These are phyloP conservation scores for Xylaria curta DNA, from an alignment of 495 filamentous ascomycete species.

Conservation along the genomic window DNA sequence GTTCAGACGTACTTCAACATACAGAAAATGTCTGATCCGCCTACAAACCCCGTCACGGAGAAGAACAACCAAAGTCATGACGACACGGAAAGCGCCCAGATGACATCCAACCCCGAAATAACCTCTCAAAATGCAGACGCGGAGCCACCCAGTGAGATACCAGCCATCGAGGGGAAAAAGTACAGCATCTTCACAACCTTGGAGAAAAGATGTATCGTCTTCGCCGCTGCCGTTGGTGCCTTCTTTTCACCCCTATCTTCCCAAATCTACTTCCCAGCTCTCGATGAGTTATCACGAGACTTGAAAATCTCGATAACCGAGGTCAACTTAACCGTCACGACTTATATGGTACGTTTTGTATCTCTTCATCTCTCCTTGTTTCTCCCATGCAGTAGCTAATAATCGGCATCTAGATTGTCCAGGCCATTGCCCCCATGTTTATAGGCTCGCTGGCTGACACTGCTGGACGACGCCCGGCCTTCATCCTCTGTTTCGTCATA, in stretches of 20 bases:
- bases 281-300: slow-evolving; percentile 60
- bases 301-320: slow-evolving; percentile 58
- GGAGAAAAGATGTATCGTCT: slow-evolving; percentile 67
- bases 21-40: slow-evolving; percentile 6
- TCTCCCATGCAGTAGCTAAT: neutral
- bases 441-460: slow-evolving; percentile 61
- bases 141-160: slow-evolving; percentile 35
- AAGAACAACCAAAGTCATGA: neutral
- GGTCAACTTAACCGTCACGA: slow-evolving; percentile 70
- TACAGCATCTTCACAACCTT: slow-evolving; percentile 62
- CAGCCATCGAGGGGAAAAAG: slow-evolving; percentile 19
- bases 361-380: neutral
- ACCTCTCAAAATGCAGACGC: neutral
- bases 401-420: slow-evolving; percentile 46
- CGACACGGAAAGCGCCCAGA: neutral
- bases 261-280: slow-evolving; percentile 74
- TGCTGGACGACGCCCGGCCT: slow-evolving; percentile 59
- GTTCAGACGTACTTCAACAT: neutral
- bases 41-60: neutral
- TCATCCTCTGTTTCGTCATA: slow-evolving; percentile 56
- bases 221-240: slow-evolving; percentile 63
- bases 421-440: slow-evolving; percentile 62
- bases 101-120: neutral
- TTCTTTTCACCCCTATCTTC: slow-evolving; percentile 76
- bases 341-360: slow-evolving; percentile 54